These are phyloP conservation scores for Ceriops decandra DNA, from an alignment of 345 rosid species.

Conservation along the genomic window DNA sequence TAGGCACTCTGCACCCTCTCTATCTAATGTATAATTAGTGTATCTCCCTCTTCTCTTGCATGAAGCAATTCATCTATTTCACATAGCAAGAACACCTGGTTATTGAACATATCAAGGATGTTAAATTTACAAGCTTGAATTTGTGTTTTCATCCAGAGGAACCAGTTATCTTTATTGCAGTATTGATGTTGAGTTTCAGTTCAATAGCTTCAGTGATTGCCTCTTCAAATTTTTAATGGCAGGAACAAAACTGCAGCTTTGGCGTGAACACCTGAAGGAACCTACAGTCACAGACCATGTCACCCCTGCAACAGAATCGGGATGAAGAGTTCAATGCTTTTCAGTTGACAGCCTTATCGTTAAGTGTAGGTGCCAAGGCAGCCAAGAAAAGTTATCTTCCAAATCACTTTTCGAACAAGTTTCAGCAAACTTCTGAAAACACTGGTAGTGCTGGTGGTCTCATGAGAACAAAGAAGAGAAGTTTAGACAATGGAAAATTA, in stretches of 20 bases:
- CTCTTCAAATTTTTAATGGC: neutral
- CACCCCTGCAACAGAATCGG: neutral
- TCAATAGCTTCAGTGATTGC: neutral
- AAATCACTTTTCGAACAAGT: neutral
- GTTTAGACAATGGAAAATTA: neutral
- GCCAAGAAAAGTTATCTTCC: neutral
- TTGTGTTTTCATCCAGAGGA: neutral
- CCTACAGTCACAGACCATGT: neutral
- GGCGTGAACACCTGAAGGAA: neutral
- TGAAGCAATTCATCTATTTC: too few relatives aligned
- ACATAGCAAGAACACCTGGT: too few relatives aligned
- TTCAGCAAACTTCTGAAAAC: neutral
- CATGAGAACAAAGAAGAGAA: neutral
- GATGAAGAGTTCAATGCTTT: neutral
- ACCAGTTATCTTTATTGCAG: neutral
- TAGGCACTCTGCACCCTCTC: neutral
- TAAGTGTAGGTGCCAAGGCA: slow-evolving; percentile 10
- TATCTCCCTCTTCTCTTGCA: too few relatives aligned
- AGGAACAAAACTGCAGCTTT: neutral
- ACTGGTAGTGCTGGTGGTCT: neutral
- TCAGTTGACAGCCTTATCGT: slow-evolving; percentile 10
- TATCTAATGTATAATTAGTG: neutral
- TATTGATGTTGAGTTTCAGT: neutral
- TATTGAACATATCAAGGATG: too few relatives aligned
- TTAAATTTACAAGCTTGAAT: neutral